Percentiles rank a stretch among this genome's conserved stretches.
These are phyloP conservation scores for Fusarium sp. DNA, from an alignment of 2,329 filamentous ascomycete genomes.

Conservation along the genomic window DNA sequence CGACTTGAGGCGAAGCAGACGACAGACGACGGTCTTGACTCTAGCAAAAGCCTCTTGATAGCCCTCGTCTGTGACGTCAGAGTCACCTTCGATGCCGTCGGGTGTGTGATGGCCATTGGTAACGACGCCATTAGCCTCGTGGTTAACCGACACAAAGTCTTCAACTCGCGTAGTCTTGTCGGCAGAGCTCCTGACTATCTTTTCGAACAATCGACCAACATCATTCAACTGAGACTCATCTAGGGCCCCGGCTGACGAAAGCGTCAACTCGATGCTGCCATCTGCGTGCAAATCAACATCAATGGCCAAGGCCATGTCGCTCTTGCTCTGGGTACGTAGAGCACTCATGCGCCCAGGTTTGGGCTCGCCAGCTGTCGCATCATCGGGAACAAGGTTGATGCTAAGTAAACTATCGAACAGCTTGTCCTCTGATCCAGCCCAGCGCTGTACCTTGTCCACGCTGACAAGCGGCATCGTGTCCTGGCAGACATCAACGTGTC, in stretches of 20 bases:
- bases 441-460: slow-evolving; percentile 22
- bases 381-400: slow-evolving; percentile 10
- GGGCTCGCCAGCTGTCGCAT: rapidly evolving
- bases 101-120: background rate
- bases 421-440: slow-evolving; percentile 22
- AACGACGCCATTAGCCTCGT: background rate
- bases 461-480: slow-evolving; percentile 22
- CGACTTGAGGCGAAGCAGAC: background rate
- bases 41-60: background rate
- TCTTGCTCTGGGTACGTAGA: slow-evolving; percentile 14
- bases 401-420: slow-evolving; percentile 28
- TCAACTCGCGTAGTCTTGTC: background rate
- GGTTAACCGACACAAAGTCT: background rate
- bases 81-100: rapidly evolving
- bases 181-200: background rate
- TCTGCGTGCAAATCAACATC: slow-evolving; percentile 26
- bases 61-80: background rate
- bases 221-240: background rate
- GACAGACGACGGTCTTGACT: background rate
- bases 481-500: slow-evolving; percentile 6
- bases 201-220: slow-evolving; percentile 13
- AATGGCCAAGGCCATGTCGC: slow-evolving; percentile 25
- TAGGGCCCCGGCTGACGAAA: slow-evolving; percentile 15
- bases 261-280: slow-evolving; percentile 7
- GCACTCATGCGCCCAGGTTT: slow-evolving; percentile 6